A percentile compares a stretch with the other conserved stretches of the same genome.
Evolutionary conservation across 169 alveolate species (phyloP).

Genomic region (Cryptosporidium parvum): DNA sequence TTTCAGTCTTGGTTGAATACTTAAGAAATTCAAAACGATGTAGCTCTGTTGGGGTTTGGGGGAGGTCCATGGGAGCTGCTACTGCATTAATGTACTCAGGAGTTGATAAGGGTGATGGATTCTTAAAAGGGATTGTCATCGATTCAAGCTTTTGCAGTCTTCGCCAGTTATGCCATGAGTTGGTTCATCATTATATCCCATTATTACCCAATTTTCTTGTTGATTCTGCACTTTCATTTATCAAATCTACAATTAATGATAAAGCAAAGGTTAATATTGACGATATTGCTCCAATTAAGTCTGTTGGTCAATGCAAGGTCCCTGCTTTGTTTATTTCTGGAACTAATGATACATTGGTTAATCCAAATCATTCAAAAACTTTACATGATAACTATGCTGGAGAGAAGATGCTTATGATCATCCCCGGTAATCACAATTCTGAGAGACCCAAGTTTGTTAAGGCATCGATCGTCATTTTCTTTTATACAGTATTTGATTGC

Average conservation of each 20-base stretch:
- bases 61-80: conserved; percentile 95
- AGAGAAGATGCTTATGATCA: conserved; percentile 76
- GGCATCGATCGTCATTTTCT: conserved; percentile 79
- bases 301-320: conserved; percentile 85
- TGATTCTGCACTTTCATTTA: conserved; percentile 72
- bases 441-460: conserved; percentile 79
- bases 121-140: conserved; percentile 91
- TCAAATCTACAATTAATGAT: conserved; percentile 78
- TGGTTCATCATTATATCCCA: conserved; percentile 69
- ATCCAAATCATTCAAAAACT: conserved; percentile 74
- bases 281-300: conserved; percentile 83
- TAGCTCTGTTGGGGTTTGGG: conserved; percentile 93
- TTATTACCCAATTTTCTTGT: conserved; percentile 30
- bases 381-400: conserved; percentile 77
- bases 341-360: conserved; percentile 77
- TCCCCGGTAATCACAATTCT: conserved; percentile 82
- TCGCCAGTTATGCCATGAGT: conserved; percentile 79
- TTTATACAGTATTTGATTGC: conserved; percentile 69
- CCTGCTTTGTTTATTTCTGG: conserved; percentile 87
- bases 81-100: conserved; percentile 90
- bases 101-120: conserved; percentile 84
- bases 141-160: conserved; percentile 87
- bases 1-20: conserved; percentile 86
- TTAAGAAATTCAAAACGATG: conserved; percentile 85
- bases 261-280: conserved; percentile 88